Percentiles rank a stretch among this genome's conserved stretches.
Evolutionary conservation across 1,284 basidiomycete genomes (phyloP).

Genomic region (Schizophyllum amplum): DNA sequence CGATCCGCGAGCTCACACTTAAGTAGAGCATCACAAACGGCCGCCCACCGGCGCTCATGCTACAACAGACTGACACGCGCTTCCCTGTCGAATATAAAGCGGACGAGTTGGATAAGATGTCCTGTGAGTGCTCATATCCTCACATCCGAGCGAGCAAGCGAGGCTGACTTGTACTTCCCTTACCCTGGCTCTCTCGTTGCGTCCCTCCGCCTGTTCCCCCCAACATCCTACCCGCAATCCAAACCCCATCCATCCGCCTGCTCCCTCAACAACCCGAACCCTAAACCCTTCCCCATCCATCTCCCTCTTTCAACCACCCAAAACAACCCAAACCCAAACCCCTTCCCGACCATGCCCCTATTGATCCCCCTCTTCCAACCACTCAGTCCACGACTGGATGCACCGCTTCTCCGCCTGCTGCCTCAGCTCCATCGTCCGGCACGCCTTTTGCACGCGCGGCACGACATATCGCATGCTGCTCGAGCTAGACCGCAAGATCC

Average conservation of each 20-base stretch:
- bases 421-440: slow-evolving; percentile 52
- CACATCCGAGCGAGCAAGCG: too few relatives aligned
- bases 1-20: slow-evolving; percentile 1
- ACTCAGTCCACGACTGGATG: slow-evolving; percentile 69
- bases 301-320: too few relatives aligned
- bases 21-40: slow-evolving; percentile 50
- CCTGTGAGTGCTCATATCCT: slow-evolving; percentile 8
- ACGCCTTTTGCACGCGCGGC: slow-evolving; percentile 75
- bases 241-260: too few relatives aligned
- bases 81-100: slow-evolving; percentile 50
- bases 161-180: too few relatives aligned
- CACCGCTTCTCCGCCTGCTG: slow-evolving; percentile 66
- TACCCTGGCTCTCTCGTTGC: too few relatives aligned
- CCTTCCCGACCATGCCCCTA: slow-evolving; percentile 65
- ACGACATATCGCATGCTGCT: slow-evolving; percentile 61
- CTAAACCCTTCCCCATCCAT: too few relatives aligned
- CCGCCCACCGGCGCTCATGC: slow-evolving; percentile 52
- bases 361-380: slow-evolving; percentile 24
- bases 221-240: too few relatives aligned
- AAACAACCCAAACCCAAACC: too few relatives aligned
- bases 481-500: slow-evolving; percentile 69
- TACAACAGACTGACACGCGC: slow-evolving; percentile 49
- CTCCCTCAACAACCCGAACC: too few relatives aligned
- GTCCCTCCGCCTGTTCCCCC: too few relatives aligned
- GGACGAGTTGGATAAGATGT: slow-evolving; percentile 37